Evolutionary conservation across 2,329 filamentous ascomycete genomes (phyloP), one percentile per base, ranked within the genome.

Genomic region (Monilinia laxa): DNA sequence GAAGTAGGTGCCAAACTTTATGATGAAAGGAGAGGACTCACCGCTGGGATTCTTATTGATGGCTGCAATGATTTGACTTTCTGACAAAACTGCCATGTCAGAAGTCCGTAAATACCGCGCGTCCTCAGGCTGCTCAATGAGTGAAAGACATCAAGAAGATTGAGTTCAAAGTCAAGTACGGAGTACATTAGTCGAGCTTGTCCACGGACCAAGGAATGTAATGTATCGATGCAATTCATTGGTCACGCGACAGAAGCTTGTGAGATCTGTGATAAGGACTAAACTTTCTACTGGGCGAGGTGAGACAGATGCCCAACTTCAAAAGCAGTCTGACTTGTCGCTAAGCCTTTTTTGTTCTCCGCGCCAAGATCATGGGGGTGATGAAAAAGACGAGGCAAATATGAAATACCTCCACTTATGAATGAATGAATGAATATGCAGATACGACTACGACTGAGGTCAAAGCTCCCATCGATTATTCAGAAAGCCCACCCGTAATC

Each of bases 1-100:
- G n/a, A 57, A 31, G 56, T 47, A 65, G 68, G 68, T n/a, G 68
- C 62, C n/a, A 40, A 65, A 23, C 40, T 67, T n/a, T 52, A 62
- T 4, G 56, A 68, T 16, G 52, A 65, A 65, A 53, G 62, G 57
- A 1, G 67, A 67, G 35, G 67, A 67, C 23, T 53, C 64, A 12
- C 35, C 52, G 40, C 20, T 59, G 64, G 35, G 57, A 16, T 54
- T 58, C 5, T 35, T 64, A 6, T 55, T 58, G 16, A 58, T 59
- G 47, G 54, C 52, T 40, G 58, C 65, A 31, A 68, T 38, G 7
- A 62, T 67, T 25, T 58, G 67, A 11, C 64, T 67, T 31, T 67
- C 62, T 3, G 62, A 65, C 23, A 40, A 45, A 14, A 52, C 42
- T 14, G 25, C 49, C 42, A 66, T 68, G 18, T 62, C 58, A 25